phyloP scores from a whole-genome alignment of 768 basidiomycete species.

The Naganishia onofrii region DNA sequence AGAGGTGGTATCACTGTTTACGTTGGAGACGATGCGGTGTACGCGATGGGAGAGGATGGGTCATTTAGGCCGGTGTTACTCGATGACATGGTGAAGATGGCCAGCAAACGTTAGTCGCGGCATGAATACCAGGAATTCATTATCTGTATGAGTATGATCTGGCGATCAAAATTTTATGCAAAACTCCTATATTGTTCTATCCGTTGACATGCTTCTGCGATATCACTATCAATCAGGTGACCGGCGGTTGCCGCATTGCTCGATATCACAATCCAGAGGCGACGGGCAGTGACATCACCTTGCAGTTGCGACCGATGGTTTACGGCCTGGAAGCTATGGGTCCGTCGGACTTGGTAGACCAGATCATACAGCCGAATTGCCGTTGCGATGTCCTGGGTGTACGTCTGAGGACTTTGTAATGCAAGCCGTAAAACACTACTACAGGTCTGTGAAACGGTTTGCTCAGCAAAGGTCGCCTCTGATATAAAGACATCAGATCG shows the following conservation, averaged over 20 bases:
- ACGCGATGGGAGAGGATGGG: constrained; percentile 63
- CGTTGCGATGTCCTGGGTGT: neutral
- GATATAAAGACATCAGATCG: too few relatives aligned
- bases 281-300: neutral
- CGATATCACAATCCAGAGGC: neutral
- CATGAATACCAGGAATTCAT: neutral
- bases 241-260: neutral
- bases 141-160: neutral
- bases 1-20: constrained; percentile 85
- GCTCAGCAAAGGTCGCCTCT: constrained; percentile 2
- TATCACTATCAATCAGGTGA: neutral
- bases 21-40: constrained; percentile 88
- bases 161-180: neutral
- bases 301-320: neutral
- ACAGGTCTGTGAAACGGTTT: constrained; percentile 1
- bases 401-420: neutral
- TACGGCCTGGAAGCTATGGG: neutral
- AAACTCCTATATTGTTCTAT: constrained; percentile 5
- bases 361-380: neutral
- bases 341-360: neutral
- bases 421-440: constrained; percentile 1
- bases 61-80: constrained; percentile 70
- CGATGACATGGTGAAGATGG: constrained; percentile 75
- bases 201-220: neutral
- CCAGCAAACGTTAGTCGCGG: constrained; percentile 20